phyloP scores from a whole-genome alignment of 495 filamentous ascomycete genomes.

The Penicillium turbatum region DNA sequence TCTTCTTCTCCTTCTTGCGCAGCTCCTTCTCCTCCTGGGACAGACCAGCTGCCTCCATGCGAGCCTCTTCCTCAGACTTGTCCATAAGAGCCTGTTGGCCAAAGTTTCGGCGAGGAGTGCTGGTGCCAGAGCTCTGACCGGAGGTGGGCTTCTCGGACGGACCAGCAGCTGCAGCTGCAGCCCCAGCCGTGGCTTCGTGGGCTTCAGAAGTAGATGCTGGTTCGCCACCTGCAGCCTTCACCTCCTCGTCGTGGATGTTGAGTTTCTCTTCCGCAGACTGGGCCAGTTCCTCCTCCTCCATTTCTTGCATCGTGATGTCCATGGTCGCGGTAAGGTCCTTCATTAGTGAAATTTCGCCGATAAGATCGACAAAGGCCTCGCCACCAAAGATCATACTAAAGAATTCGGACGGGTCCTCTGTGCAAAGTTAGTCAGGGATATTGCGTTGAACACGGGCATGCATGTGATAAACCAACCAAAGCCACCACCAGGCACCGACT shows the following conservation, averaged over 20 bases:
- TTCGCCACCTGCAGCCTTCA: constrained; percentile 28
- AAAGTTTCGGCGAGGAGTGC: constrained; percentile 63
- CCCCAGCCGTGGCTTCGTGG: constrained; percentile 18
- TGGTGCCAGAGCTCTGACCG: constrained; percentile 51
- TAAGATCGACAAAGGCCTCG: constrained; percentile 88
- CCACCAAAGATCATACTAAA: constrained; percentile 98
- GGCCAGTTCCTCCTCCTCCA: constrained; percentile 60
- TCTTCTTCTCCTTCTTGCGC: constrained; percentile 82
- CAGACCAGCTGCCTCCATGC: constrained; percentile 61
- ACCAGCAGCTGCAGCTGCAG: constrained; percentile 18
- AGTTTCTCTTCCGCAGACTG: constrained; percentile 49
- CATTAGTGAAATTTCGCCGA: constrained; percentile 89
- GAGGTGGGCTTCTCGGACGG: constrained; percentile 22
- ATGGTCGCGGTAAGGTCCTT: constrained; percentile 85
- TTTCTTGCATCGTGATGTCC: constrained; percentile 79
- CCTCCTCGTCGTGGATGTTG: constrained; percentile 42
- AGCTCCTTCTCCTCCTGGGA: constrained; percentile 74
- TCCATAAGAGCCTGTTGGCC: constrained; percentile 84
- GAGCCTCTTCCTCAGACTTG: constrained; percentile 79
- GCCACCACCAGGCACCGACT: constrained; percentile 77
- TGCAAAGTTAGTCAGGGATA: not conserved
- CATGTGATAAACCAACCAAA: constrained; percentile 57
- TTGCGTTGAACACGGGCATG: constrained; percentile 20
- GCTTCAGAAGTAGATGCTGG: constrained; percentile 26
- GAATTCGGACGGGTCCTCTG: constrained; percentile 94